Evolutionary conservation across 2,329 filamentous ascomycete species (phyloP), one percentile per base, ranked within the genome.

Genomic region (Pseudogymnoascus sp.): DNA sequence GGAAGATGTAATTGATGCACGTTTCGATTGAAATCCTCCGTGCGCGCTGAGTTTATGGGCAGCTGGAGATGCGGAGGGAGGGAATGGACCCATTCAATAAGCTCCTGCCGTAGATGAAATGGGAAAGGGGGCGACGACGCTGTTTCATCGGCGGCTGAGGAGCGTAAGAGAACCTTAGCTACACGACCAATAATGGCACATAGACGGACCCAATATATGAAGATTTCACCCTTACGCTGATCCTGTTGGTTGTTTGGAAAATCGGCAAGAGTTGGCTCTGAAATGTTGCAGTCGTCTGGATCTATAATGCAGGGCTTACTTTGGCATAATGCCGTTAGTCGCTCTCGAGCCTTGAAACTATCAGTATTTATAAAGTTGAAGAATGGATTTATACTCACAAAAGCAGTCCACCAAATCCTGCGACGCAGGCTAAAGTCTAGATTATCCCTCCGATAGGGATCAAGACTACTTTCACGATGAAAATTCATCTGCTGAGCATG

Each of bases 401-500:
- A 76, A n/a, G 72, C 71, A 1, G 75, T 77, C 75, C 75, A 77
- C 75, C 75, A 77, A 52, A 77, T 76, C n/a, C 74, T 67, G 6
- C 74, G 70, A 5, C 75, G 69, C 1, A 76, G 64, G 39, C 74
- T 70, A 14, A 69, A 61, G 11, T 67, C 63, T 7, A 64, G 45
- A 11, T 49, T 60, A 5, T 65, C 59, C 12, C 66, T 63, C 3
- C 70, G 62, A 62, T 68, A 59, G 61, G 71, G 64, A 1, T 65
- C 64, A 0, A 66, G 62, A 0, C 67, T 64, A 0, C 74, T 74
- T 58, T 78, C 76, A 1, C 75, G 73, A 49, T 79, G 77, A 5
- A 79, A 68, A 38, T 76, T 76, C 68, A 78, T 74, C 62, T 79
- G 76, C 61, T 79, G 77, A 1, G 75, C 76, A 62, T 77, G 75